Conservation (phyloP, 1,139 yeast species). For the Ashbya aceris region DNA sequence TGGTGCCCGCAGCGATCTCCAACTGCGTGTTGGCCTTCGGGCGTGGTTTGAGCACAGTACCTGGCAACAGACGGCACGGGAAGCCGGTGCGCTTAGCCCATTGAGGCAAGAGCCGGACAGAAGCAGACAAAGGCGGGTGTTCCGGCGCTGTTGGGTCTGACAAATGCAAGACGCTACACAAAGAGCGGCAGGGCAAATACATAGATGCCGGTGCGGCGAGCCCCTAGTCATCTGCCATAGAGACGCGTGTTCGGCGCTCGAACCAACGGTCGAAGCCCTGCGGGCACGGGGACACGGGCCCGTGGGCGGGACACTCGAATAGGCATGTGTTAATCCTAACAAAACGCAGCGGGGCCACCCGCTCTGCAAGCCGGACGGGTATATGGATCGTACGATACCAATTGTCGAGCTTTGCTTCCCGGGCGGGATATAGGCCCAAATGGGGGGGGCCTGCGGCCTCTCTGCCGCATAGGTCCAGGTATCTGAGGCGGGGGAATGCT, state of each 20-base stretch:
- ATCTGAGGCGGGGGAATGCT: constrained; percentile 29
- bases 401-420: constrained; percentile 47
- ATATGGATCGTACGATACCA: constrained; percentile 53
- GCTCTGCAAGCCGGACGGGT: constrained; percentile 33
- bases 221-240: too few species aligned
- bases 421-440: constrained; percentile 45
- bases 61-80: too few species aligned
- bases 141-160: too few species aligned
- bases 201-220: too few species aligned
- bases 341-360: constrained; percentile 32
- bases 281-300: constrained; percentile 14
- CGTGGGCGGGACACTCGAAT: constrained; percentile 23
- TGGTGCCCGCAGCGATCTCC: too few species aligned
- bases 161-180: too few species aligned
- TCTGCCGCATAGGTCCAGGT: constrained; percentile 42
- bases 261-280: constrained; percentile 23
- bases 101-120: too few species aligned
- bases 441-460: constrained; percentile 48
- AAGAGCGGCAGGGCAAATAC: too few species aligned
- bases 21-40: too few species aligned
- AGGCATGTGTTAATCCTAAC: constrained; percentile 37
- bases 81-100: too few species aligned
- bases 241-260: constrained; percentile 7
- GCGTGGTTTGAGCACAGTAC: too few species aligned
- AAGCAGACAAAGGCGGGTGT: too few species aligned